phyloP scores from a whole-genome alignment of 805 yeast species.

The Myxozyma geophila region DNA sequence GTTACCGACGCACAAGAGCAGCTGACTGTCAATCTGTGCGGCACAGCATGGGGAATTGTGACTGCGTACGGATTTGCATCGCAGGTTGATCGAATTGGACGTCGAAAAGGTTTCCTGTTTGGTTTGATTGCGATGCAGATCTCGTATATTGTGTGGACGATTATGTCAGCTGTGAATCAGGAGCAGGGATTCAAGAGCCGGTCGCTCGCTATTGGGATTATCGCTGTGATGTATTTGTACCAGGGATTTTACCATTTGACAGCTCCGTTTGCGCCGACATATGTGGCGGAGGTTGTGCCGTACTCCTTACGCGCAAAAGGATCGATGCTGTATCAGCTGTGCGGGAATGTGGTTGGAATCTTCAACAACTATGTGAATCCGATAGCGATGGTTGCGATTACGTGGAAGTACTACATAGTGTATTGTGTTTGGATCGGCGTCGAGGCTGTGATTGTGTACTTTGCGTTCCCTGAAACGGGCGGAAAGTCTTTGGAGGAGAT shows the following conservation, averaged over 20 bases:
- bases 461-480: constrained; percentile 51
- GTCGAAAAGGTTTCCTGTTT: constrained; percentile 36
- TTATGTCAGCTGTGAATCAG: constrained; percentile 54
- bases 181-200: constrained; percentile 50
- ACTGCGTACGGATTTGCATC: constrained; percentile 44
- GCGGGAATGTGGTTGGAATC: constrained; percentile 30
- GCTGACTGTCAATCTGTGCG: constrained; percentile 52
- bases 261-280: constrained; percentile 53
- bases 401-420: constrained; percentile 54
- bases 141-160: constrained; percentile 52
- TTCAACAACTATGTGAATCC: constrained; percentile 47
- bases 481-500: constrained; percentile 53
- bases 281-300: constrained; percentile 46
- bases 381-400: constrained; percentile 50
- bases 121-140: constrained; percentile 48
- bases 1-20: constrained; percentile 48
- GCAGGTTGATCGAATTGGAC: constrained; percentile 42
- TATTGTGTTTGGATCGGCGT: constrained; percentile 48
- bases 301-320: constrained; percentile 48
- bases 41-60: constrained; percentile 48
- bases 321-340: constrained; percentile 38
- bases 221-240: constrained; percentile 53
- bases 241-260: constrained; percentile 49
- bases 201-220: constrained; percentile 52
- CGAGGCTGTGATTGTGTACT: constrained; percentile 44